These are phyloP conservation scores for Trypanosoma mega DNA, from an alignment of 208 protist genomes.

Conservation along the genomic window DNA sequence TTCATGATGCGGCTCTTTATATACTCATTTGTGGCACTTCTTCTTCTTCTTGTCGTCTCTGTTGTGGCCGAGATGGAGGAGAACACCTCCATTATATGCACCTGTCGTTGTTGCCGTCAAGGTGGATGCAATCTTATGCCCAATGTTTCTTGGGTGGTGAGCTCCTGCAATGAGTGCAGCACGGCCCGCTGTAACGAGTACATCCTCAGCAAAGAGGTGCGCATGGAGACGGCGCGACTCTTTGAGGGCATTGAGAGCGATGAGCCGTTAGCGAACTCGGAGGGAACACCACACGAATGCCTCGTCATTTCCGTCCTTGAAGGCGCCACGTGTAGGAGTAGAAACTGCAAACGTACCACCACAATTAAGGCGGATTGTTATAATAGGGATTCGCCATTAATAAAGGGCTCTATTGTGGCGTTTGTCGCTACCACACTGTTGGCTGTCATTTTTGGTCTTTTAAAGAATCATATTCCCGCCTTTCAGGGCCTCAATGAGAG, in stretches of 20 bases:
- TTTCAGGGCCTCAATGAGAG: conserved; percentile 67
- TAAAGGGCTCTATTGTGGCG: conserved; percentile 64
- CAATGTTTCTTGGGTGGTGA: conserved; percentile 51
- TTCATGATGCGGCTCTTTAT: too few relatives aligned
- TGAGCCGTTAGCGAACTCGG: conserved; percentile 13
- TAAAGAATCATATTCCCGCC: conserved; percentile 81
- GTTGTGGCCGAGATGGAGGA: not conserved
- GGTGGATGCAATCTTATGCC: conserved; percentile 55
- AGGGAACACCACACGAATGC: conserved; percentile 53
- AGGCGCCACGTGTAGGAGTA: conserved; percentile 53
- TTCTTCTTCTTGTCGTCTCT: conserved; percentile 6
- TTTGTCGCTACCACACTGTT: conserved; percentile 58
- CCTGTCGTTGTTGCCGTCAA: conserved; percentile 80
- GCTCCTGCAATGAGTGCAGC: conserved; percentile 48
- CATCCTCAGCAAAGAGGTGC: conserved; percentile 51
- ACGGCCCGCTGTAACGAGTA: conserved; percentile 58
- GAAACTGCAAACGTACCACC: conserved; percentile 59
- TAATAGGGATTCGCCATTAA: conserved; percentile 61
- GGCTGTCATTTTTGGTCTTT: conserved; percentile 62
- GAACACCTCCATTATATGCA: conserved; percentile 48
- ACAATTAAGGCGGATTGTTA: conserved; percentile 80
- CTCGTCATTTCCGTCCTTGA: conserved; percentile 71
- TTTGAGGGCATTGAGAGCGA: conserved; percentile 66
- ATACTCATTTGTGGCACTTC: too few relatives aligned
- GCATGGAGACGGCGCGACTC: conserved; percentile 56